Base-by-base conservation (phyloP, 257 asterid genomes). In the Vinca minor region DNA sequence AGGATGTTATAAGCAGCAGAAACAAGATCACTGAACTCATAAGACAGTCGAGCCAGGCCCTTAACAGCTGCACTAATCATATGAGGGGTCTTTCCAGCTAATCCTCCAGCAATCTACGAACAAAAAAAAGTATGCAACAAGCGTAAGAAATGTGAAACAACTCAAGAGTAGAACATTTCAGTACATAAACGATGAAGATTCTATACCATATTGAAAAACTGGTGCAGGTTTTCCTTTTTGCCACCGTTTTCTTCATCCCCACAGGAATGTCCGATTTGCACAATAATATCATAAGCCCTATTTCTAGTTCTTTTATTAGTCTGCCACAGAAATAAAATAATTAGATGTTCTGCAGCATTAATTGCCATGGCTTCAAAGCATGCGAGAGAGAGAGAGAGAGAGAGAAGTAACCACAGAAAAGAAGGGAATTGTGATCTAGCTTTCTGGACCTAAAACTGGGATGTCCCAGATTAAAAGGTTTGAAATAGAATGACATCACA, bases 31-130 rank as follows among this genome's bases (percentile, higher is more conserved):
- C 88, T 68, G 76, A 92, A 89, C 78, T 92, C 98, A 74, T 92
- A 92, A 65, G 98, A 95, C 81, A 92, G 80, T 42, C 98, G 96
- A 68, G 98, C 98, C 77, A 92, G 80, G 65, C 96, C 98, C 66
- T 86, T 89, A 76, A 85, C 84, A 0, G 98, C 88, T 62, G 96
- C 98, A 81, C 98, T 92, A 62, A 89, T 80, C 95, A 85, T 85
- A 74, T 87, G 96, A 68, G 98, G 91, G 50, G 93, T 82, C 74
- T 89, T 96, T 58, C 96, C 91, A 39, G 95, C 89, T 73, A 92
- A 78, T 36, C 95, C 95, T 56, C 95, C 96, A 70, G 96, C 96
- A 78, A 92, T 87, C 98, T 92, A 66, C 59, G 29, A 64, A 42
- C 8, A 75, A 13, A 35, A 77, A n/a, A 36, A 58, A 10, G 21